A percentile compares a stretch with the other conserved stretches of the same genome.
phyloP scores from a whole-genome alignment of 129 eudicot genomes.

The Artemisia tridentata region DNA sequence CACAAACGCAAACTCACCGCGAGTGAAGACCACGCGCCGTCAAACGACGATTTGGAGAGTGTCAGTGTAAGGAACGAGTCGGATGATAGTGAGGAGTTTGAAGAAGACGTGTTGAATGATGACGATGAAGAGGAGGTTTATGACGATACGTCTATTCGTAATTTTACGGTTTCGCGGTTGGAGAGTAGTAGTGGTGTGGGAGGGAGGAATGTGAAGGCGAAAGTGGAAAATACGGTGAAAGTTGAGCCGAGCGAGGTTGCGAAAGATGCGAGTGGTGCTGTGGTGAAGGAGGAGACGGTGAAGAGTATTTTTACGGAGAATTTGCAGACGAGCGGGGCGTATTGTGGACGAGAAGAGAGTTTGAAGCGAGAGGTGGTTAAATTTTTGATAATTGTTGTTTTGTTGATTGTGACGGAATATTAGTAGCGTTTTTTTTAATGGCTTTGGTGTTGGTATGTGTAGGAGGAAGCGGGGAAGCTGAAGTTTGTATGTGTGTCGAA shows the following conservation, averaged over 20 bases:
- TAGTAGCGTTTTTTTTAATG: not conserved
- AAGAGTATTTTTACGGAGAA: constrained; percentile 82
- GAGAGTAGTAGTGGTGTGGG: constrained; percentile 40
- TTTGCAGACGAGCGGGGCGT: constrained; percentile 93
- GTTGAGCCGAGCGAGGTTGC: constrained; percentile 58
- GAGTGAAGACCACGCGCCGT: constrained; percentile 80
- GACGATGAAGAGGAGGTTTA: constrained; percentile 77
- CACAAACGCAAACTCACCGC: constrained; percentile 73
- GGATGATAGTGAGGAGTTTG: constrained; percentile 70
- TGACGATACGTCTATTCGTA: constrained; percentile 65
- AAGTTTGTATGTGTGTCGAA: constrained; percentile 79
- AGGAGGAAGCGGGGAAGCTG: constrained; percentile 89
- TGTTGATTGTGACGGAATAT: not conserved
- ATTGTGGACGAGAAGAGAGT: constrained; percentile 91
- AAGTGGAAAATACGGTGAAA: constrained; percentile 58
- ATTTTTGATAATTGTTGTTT: not conserved
- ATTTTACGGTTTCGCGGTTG: constrained; percentile 72
- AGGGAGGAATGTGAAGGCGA: constrained; percentile 61
- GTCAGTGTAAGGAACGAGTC: constrained; percentile 81
- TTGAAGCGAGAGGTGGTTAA: constrained; percentile 75
- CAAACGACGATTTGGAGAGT: constrained; percentile 84
- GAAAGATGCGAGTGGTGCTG: constrained; percentile 46
- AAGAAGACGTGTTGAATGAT: constrained; percentile 42
- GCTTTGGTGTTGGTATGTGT: constrained; percentile 23
- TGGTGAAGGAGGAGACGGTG: constrained; percentile 66